phyloP scores from a whole-genome alignment of 495 filamentous ascomycete genomes.

The Penicillium malachiteum region DNA sequence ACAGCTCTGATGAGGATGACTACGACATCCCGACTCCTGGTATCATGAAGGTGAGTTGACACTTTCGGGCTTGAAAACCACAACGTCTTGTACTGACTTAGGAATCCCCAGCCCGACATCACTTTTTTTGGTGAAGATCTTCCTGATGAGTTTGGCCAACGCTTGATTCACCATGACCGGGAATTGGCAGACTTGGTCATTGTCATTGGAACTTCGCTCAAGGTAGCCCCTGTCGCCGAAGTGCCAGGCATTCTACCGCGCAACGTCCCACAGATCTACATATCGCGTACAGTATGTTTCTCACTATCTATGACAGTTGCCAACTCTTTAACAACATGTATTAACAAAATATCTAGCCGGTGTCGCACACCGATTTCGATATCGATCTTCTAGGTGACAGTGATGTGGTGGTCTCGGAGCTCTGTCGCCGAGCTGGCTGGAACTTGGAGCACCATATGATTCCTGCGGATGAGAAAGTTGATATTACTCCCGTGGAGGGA shows the following conservation, averaged over 20 bases:
- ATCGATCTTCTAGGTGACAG: constrained; percentile 93
- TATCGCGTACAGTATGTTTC: constrained; percentile 70
- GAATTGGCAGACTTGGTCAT: constrained; percentile 86
- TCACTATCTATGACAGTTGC: background rate
- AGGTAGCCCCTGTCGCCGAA: constrained; percentile 92
- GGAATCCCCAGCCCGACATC: constrained; percentile 71
- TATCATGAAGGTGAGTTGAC: constrained; percentile 75
- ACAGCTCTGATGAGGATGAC: constrained; percentile 68
- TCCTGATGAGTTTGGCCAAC: constrained; percentile 77
- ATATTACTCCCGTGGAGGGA: constrained; percentile 57
- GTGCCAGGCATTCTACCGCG: constrained; percentile 77
- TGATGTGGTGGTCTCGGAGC: constrained; percentile 85
- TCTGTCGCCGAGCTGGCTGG: constrained; percentile 85
- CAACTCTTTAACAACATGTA: background rate
- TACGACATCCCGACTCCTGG: constrained; percentile 71
- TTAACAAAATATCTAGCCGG: constrained; percentile 51
- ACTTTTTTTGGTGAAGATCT: constrained; percentile 83
- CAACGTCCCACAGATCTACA: constrained; percentile 88
- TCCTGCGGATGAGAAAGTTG: constrained; percentile 60
- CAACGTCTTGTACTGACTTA: background rate
- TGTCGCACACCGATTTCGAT: constrained; percentile 89
- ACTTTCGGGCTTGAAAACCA: background rate
- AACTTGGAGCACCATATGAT: constrained; percentile 87
- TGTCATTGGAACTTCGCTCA: constrained; percentile 94
- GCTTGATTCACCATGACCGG: constrained; percentile 75